Conservation (phyloP, 1,284 basidiomycete genomes). For the Ceratobasidium sp. region DNA sequence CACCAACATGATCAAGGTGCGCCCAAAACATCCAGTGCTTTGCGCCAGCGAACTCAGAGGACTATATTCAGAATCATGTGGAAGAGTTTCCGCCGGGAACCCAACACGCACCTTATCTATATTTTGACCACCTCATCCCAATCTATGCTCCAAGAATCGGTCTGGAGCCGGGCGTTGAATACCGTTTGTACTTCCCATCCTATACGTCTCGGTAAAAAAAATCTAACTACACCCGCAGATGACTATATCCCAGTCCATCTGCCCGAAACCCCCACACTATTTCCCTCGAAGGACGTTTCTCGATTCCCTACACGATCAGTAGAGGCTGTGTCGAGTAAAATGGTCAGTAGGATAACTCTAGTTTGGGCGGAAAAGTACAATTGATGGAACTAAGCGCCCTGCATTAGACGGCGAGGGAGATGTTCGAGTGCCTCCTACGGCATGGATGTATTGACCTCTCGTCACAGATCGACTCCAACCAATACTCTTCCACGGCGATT, state of each 20-base stretch:
- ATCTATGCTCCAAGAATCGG: not conserved
- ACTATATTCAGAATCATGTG: not conserved
- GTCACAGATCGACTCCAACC: not conserved
- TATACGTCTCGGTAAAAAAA: too few relatives aligned
- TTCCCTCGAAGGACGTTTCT: too few relatives aligned
- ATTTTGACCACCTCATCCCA: not conserved
- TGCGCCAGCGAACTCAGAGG: not conserved
- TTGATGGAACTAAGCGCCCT: too few relatives aligned
- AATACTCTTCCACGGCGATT: not conserved
- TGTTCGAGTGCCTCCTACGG: slow-evolving; percentile 9
- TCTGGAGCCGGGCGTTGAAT: too few relatives aligned
- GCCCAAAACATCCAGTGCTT: not conserved
- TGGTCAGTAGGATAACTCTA: not conserved
- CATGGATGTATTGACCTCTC: slow-evolving; percentile 14
- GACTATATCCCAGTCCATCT: too few relatives aligned
- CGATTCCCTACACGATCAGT: not conserved
- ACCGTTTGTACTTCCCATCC: too few relatives aligned
- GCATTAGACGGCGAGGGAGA: not conserved
- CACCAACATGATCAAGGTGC: not conserved
- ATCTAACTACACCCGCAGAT: too few relatives aligned
- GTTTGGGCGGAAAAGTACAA: too few relatives aligned
- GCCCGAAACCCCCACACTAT: too few relatives aligned
- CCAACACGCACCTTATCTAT: not conserved
- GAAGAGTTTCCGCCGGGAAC: not conserved
- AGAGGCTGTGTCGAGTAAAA: slow-evolving; percentile 4